phyloP scores from a whole-genome alignment of 192 early-diverging fungal species.

The Chytriomyces hyalinus region DNA sequence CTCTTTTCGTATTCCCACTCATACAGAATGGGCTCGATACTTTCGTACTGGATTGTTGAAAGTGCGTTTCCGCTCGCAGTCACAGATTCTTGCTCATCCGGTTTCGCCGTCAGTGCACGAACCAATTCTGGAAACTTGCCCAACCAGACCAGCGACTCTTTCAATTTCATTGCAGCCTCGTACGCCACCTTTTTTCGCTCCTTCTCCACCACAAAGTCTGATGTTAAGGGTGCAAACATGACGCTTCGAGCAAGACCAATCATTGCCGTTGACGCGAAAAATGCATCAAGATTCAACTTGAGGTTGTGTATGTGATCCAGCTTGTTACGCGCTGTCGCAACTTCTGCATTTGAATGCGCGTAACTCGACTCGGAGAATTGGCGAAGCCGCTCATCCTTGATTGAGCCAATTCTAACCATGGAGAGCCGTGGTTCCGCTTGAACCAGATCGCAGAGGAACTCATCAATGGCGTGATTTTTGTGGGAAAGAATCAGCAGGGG shows the following conservation, averaged over 20 bases:
- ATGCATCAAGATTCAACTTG: constrained; percentile 20
- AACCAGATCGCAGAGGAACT: constrained; percentile 43
- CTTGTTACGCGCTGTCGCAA: constrained; percentile 10
- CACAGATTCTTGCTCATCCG: neutral
- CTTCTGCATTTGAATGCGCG: constrained; percentile 20
- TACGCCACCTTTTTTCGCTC: neutral
- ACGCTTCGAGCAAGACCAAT: constrained; percentile 3
- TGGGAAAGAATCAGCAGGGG: constrained; percentile 46
- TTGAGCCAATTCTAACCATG: constrained; percentile 37
- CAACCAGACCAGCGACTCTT: constrained; percentile 11
- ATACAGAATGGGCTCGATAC: neutral
- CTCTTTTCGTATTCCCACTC: constrained; percentile 18
- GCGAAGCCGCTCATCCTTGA: constrained; percentile 37
- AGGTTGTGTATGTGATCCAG: constrained; percentile 37
- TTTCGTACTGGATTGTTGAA: neutral
- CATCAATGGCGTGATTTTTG: constrained; percentile 54
- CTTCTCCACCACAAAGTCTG: constrained; percentile 11
- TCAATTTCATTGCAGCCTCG: constrained; percentile 6
- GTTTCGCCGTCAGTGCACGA: neutral
- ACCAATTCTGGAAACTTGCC: constrained; percentile 4
- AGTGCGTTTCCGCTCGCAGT: neutral
- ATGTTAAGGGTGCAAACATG: constrained; percentile 6
- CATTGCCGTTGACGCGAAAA: neutral
- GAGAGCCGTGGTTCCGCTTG: constrained; percentile 32
- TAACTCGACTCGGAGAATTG: constrained; percentile 27